These are phyloP conservation scores for Hirschioporus abietinus DNA, from an alignment of 768 basidiomycete genomes.

Conservation along the genomic window DNA sequence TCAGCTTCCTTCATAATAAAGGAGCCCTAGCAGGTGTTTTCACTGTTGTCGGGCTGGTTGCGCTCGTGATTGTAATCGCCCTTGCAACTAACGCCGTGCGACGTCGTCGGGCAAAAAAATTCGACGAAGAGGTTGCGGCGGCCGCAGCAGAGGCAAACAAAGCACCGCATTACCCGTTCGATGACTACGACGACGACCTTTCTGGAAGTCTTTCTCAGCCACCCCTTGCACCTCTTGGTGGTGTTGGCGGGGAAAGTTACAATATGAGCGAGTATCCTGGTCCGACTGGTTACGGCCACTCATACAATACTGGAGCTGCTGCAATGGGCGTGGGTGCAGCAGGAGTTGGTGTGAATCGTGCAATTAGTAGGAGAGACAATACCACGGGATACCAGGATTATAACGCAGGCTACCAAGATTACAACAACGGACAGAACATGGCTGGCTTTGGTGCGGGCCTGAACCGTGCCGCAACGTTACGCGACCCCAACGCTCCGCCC, in stretches of 20 bases:
- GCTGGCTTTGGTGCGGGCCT: conserved; percentile 1
- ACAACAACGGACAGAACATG: not conserved
- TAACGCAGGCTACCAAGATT: not conserved
- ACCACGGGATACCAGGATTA: not conserved
- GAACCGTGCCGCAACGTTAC: not conserved
- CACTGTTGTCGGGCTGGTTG: conserved; percentile 62
- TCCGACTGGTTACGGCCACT: not conserved
- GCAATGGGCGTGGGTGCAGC: not conserved
- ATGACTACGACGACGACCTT: conserved; percentile 52
- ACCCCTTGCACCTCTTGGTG: not conserved
- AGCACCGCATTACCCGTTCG: conserved; percentile 38
- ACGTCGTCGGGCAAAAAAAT: conserved; percentile 55
- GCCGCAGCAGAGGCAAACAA: conserved; percentile 63
- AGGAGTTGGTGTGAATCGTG: not conserved
- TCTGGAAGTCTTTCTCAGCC: not conserved
- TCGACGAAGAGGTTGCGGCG: conserved; percentile 70
- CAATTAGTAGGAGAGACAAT: not conserved
- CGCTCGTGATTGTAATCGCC: conserved; percentile 42
- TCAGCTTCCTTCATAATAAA: conserved; percentile 66
- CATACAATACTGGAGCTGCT: not conserved
- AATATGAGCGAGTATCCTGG: conserved; percentile 2
- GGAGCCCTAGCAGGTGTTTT: conserved; percentile 72
- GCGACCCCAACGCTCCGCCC: conserved; percentile 10
- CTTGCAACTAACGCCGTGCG: conserved; percentile 49
- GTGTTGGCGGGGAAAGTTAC: conserved; percentile 3